phyloP scores from a whole-genome alignment of 768 basidiomycete species.

The Mycena rosella region DNA sequence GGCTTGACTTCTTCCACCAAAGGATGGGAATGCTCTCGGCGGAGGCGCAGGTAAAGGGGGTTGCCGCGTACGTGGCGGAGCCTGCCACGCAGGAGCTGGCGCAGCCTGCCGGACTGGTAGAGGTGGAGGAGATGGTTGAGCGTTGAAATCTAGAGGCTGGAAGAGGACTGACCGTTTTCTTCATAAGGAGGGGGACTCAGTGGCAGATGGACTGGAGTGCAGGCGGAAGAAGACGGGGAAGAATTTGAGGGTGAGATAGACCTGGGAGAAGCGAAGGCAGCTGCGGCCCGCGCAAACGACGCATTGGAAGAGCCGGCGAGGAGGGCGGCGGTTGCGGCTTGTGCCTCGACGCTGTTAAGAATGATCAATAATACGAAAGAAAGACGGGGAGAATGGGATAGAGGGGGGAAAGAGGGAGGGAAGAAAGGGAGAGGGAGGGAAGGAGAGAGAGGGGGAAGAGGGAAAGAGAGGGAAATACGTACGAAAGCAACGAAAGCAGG shows the following conservation, averaged over 20 bases:
- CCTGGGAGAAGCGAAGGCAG: conserved; percentile 4
- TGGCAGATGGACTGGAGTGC: conserved; percentile 4
- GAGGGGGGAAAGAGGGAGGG: background rate
- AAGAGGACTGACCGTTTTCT: conserved; percentile 1
- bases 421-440: conserved; percentile 4
- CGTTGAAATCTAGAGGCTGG: conserved; percentile 6
- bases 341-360: conserved; percentile 14
- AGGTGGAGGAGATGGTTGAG: conserved; percentile 12
- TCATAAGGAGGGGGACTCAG: conserved; percentile 3
- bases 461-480: conserved; percentile 13
- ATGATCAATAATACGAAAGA: conserved; percentile 9
- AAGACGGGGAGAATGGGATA: conserved; percentile 8
- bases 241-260: conserved; percentile 8
- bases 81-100: conserved; percentile 2
- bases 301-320: conserved; percentile 5
- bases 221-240: conserved; percentile 2
- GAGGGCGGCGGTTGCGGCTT: conserved; percentile 3
- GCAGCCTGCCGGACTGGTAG: conserved; percentile 13
- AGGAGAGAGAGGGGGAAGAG: background rate
- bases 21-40: conserved; percentile 15
- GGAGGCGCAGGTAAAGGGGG: conserved; percentile 3
- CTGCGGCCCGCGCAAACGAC: conserved; percentile 10
- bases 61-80: conserved; percentile 18
- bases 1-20: conserved; percentile 15
- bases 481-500: conserved; percentile 2